phyloP scores from a whole-genome alignment of 83 land plant genomes.

The Isoetes engelmannii region DNA sequence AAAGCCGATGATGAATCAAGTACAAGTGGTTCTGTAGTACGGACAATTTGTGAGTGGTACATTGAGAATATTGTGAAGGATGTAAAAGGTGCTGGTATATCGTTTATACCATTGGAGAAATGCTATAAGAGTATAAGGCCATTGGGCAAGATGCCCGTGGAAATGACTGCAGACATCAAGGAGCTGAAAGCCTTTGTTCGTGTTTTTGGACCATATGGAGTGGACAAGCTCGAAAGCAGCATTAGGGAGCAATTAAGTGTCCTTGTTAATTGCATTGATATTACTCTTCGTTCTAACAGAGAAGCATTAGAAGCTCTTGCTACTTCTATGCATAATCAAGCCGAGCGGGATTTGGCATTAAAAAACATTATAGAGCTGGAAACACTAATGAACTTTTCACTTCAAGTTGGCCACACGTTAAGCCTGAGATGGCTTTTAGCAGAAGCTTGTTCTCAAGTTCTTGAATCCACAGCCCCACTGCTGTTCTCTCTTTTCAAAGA shows the following conservation, averaged over 20 bases:
- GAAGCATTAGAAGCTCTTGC: slow-evolving; percentile 77
- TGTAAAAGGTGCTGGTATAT: slow-evolving; percentile 59
- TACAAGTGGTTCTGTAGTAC: slow-evolving; percentile 59
- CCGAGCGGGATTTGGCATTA: slow-evolving; percentile 61
- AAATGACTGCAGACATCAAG: slow-evolving; percentile 56
- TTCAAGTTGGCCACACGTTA: slow-evolving; percentile 84
- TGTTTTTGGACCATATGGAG: slow-evolving; percentile 94
- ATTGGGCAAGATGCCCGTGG: slow-evolving; percentile 73
- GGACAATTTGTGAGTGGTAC: slow-evolving; percentile 83
- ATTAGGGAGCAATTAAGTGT: slow-evolving; percentile 67
- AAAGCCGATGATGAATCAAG: slow-evolving; percentile 48
- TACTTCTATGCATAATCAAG: slow-evolving; percentile 49
- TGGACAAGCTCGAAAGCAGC: slow-evolving; percentile 69
- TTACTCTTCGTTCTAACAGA: slow-evolving; percentile 71
- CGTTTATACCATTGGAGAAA: slow-evolving; percentile 66
- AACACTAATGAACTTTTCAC: slow-evolving; percentile 59
- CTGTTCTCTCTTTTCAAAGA: slow-evolving; percentile 66
- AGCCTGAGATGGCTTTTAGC: slow-evolving; percentile 69
- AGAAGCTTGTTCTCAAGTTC: slow-evolving; percentile 78
- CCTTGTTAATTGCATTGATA: slow-evolving; percentile 71
- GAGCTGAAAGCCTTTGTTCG: slow-evolving; percentile 90
- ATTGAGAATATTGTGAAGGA: slow-evolving; percentile 91
- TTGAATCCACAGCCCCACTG: slow-evolving; percentile 67
- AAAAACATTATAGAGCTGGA: slow-evolving; percentile 82
- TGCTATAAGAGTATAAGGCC: slow-evolving; percentile 76